phyloP scores from a whole-genome alignment of 192 early-diverging fungal genomes.

The Podila epicladia region DNA sequence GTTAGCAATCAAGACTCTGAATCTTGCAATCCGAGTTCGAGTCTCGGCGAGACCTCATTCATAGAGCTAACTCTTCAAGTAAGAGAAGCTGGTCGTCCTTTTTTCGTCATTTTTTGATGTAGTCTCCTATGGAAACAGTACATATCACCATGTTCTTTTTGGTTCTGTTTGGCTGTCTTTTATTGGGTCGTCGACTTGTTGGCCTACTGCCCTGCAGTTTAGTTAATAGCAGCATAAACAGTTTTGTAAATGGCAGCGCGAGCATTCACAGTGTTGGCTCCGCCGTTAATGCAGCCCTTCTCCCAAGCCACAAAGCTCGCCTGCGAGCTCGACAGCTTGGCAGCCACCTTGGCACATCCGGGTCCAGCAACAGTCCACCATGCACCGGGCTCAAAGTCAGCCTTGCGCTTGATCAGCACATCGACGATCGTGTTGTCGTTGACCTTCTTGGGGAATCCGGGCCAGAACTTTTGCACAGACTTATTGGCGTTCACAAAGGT shows the following conservation, averaged over 20 bases:
- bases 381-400: constrained; percentile 49
- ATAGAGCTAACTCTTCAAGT: no score
- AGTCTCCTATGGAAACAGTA: no score
- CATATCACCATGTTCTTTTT: no score
- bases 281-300: constrained; percentile 35
- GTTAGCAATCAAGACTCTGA: no score
- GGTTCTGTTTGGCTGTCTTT: no score
- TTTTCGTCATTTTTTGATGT: no score
- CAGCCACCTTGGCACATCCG: constrained; percentile 18
- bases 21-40: no score
- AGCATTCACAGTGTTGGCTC: constrained; percentile 18
- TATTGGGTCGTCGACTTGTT: no score
- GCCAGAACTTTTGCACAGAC: constrained; percentile 46
- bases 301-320: constrained; percentile 32
- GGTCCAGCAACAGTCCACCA: constrained; percentile 48
- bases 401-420: constrained; percentile 36
- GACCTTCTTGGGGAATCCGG: constrained; percentile 28
- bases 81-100: no score
- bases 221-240: constrained; percentile 22
- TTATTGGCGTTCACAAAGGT: constrained; percentile 40
- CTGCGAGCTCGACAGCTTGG: constrained; percentile 9
- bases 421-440: constrained; percentile 31
- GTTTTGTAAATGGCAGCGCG: constrained; percentile 40
- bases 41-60: no score
- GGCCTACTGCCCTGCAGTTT: no score